Conservation (phyloP, 331 rosid species). For the Quercus phellos region DNA sequence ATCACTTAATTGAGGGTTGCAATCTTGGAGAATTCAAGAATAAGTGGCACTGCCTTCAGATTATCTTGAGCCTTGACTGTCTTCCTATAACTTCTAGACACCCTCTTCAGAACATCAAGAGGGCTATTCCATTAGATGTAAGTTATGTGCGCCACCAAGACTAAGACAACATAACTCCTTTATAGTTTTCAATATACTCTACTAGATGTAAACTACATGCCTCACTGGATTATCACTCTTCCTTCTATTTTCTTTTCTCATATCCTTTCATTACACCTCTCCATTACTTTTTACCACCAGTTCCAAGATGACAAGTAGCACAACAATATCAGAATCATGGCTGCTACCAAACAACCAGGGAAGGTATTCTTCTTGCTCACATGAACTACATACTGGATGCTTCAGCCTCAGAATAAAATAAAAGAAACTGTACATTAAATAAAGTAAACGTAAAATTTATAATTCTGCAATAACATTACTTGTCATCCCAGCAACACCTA, state of each 20-base stretch:
- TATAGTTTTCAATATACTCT: background rate
- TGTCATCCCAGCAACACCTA: background rate
- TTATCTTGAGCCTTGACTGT: background rate
- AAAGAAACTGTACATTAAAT: background rate
- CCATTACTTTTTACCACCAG: background rate
- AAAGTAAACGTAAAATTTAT: background rate
- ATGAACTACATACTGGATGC: background rate
- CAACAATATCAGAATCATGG: background rate
- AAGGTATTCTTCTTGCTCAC: background rate
- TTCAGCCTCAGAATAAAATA: background rate
- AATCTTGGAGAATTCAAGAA: background rate
- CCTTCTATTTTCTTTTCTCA: background rate
- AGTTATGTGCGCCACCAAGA: background rate
- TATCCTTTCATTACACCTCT: background rate
- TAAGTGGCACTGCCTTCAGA: background rate
- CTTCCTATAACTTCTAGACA: background rate
- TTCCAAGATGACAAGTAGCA: background rate
- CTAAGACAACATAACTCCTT: background rate
- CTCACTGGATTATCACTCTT: background rate
- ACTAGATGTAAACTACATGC: background rate
- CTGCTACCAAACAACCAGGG: background rate
- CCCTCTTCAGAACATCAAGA: background rate
- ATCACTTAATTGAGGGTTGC: constrained; percentile 1
- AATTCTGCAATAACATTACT: background rate
- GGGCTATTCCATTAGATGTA: background rate